A percentile compares a stretch with the other conserved stretches of the same genome.
Evolutionary conservation across 208 protist species (phyloP).

Genomic region (Leptomonas pyrrhocoris): DNA sequence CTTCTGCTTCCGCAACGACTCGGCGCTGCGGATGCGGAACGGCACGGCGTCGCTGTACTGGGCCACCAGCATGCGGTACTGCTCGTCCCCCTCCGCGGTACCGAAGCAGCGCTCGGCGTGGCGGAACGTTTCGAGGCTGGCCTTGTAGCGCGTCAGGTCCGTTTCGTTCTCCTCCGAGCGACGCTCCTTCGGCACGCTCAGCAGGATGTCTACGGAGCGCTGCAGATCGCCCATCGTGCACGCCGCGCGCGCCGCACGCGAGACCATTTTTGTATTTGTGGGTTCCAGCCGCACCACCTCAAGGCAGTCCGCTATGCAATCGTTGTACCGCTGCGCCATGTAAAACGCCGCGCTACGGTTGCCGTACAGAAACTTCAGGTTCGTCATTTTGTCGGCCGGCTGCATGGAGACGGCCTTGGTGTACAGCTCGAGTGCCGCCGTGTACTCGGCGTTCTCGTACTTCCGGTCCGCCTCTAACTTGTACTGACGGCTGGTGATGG

Average conservation of each 20-base stretch:
- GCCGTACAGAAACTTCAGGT: conserved; percentile 73
- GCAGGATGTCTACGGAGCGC: conserved; percentile 64
- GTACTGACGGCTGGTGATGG: conserved; percentile 54
- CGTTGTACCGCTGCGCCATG: conserved; percentile 83
- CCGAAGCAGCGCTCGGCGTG: conserved; percentile 72
- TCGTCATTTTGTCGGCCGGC: conserved; percentile 56
- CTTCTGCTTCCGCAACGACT: conserved; percentile 69
- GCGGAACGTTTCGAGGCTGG: conserved; percentile 58
- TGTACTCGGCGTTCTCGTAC: conserved; percentile 87
- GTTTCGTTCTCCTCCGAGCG: conserved; percentile 41
- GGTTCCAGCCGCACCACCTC: conserved; percentile 75
- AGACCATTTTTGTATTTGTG: conserved; percentile 71
- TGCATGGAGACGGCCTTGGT: conserved; percentile 82
- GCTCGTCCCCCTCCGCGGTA: conserved; percentile 77
- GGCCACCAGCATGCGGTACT: conserved; percentile 79
- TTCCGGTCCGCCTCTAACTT: conserved; percentile 87
- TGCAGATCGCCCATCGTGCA: conserved; percentile 81
- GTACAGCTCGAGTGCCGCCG: conserved; percentile 81
- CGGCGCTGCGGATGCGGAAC: conserved; percentile 81
- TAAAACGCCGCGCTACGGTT: conserved; percentile 90
- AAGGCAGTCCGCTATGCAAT: conserved; percentile 85
- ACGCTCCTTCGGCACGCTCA: conserved; percentile 44
- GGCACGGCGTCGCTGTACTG: conserved; percentile 78
- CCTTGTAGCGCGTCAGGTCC: conserved; percentile 64
- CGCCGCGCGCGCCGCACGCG: conserved; percentile 76